Evolutionary conservation across 495 filamentous ascomycete species (phyloP).

Genomic region (Xylaria telfairii): DNA sequence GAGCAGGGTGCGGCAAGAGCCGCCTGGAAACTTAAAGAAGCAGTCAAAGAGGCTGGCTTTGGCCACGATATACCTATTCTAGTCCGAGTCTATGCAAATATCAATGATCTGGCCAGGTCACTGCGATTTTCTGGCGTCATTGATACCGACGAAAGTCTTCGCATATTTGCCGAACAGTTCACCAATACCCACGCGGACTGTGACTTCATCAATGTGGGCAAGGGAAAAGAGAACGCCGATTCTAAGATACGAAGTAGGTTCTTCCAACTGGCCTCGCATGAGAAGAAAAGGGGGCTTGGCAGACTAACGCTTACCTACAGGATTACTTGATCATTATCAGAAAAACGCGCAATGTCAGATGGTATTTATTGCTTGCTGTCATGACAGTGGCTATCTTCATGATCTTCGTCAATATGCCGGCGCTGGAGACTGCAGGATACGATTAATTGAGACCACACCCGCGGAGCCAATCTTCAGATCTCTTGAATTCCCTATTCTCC

Average conservation of each 20-base stretch:
- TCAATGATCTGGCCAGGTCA: constrained; percentile 40
- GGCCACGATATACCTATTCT: constrained; percentile 40
- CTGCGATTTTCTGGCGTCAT: constrained; percentile 39
- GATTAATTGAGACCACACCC: constrained; percentile 40
- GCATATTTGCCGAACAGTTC: constrained; percentile 40
- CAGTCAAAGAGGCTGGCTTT: constrained; percentile 35
- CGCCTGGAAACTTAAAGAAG: constrained; percentile 39
- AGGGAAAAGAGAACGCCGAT: constrained; percentile 43
- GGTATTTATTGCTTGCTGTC: constrained; percentile 41
- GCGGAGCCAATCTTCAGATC: constrained; percentile 39
- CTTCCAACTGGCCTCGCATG: neutral
- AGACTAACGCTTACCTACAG: constrained; percentile 30
- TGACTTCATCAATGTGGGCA: constrained; percentile 44
- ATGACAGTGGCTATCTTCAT: constrained; percentile 44
- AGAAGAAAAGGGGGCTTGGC: neutral
- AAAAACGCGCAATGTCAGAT: constrained; percentile 42
- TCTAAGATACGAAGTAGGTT: constrained; percentile 43
- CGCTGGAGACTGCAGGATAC: constrained; percentile 26
- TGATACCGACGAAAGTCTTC: constrained; percentile 38
- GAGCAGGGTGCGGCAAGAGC: constrained; percentile 37
- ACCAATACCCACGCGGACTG: constrained; percentile 41
- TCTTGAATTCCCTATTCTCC: constrained; percentile 39
- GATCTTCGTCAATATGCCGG: constrained; percentile 42
- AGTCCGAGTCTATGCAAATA: constrained; percentile 42
- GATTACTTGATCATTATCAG: constrained; percentile 41